phyloP scores from a whole-genome alignment of 148 eudicot species.

The Fagopyrum tataricum region DNA sequence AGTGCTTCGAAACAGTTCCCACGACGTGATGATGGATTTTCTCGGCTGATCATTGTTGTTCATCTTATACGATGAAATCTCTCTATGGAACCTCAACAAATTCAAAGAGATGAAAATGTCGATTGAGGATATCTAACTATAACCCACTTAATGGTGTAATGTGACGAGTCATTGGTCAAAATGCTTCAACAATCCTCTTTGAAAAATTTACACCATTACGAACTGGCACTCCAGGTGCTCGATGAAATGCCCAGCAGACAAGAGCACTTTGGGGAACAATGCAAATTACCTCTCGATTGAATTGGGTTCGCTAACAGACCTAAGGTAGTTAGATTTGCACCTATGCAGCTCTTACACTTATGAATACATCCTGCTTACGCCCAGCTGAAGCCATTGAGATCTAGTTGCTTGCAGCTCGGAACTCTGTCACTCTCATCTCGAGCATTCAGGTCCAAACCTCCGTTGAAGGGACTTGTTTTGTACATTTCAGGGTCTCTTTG shows the following conservation, averaged over 20 bases:
- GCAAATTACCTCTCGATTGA: not conserved
- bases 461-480: not conserved
- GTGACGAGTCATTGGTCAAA: not conserved
- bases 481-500: conserved; percentile 20
- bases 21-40: too few relatives aligned
- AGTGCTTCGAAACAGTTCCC: too few relatives aligned
- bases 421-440: conserved; percentile 5
- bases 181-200: not conserved
- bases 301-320: not conserved
- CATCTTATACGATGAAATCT: too few relatives aligned
- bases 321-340: not conserved
- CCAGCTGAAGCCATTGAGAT: conserved; percentile 9
- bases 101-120: not conserved
- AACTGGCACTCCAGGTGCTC: not conserved
- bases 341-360: not conserved
- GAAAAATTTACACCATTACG: not conserved
- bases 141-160: not conserved
- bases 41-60: too few relatives aligned
- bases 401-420: conserved; percentile 2
- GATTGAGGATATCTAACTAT: not conserved
- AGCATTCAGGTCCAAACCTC: conserved; percentile 13
- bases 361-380: not conserved
- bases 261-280: not conserved
- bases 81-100: not conserved
- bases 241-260: not conserved